These are phyloP conservation scores for Amanita pallidorosea DNA, from an alignment of 768 basidiomycete species.

Conservation along the genomic window DNA sequence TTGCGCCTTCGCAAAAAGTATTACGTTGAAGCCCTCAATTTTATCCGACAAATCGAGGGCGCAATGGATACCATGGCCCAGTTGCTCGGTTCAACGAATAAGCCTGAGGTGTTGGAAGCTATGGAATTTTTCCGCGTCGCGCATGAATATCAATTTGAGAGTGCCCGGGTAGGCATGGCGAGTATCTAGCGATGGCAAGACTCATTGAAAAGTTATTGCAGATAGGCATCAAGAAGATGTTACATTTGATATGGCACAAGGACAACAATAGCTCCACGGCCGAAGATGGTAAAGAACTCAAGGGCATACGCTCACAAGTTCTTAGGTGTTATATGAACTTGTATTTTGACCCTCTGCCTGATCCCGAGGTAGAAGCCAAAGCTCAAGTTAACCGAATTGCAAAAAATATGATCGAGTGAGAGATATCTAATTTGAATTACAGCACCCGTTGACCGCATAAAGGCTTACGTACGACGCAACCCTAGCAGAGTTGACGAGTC, in stretches of 20 bases:
- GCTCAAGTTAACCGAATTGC: conserved; percentile 86
- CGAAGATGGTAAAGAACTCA: conserved; percentile 59
- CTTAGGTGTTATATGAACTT: conserved; percentile 81
- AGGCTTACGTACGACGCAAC: conserved; percentile 90
- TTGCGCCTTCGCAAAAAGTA: conserved; percentile 76
- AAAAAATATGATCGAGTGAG: conserved; percentile 95
- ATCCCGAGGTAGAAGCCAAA: conserved; percentile 63
- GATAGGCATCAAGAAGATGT: conserved; percentile 90
- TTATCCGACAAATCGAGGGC: conserved; percentile 51
- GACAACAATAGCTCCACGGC: conserved; percentile 75
- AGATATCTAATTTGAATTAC: neutral
- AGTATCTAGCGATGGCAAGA: neutral
- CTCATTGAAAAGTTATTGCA: conserved; percentile 16
- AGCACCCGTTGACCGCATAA: neutral
- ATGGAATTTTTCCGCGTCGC: conserved; percentile 87
- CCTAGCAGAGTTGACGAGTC: conserved; percentile 86
- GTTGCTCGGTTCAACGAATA: conserved; percentile 78
- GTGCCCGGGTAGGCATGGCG: conserved; percentile 48
- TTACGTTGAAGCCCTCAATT: conserved; percentile 74
- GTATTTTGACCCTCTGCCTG: conserved; percentile 79
- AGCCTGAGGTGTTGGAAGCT: conserved; percentile 71
- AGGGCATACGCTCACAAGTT: conserved; percentile 78
- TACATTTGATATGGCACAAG: conserved; percentile 95
- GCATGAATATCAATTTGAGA: conserved; percentile 70
- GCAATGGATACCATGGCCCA: conserved; percentile 67